These are phyloP conservation scores for Boletus subcaerulescens DNA, from an alignment of 768 basidiomycete genomes.

Conservation along the genomic window DNA sequence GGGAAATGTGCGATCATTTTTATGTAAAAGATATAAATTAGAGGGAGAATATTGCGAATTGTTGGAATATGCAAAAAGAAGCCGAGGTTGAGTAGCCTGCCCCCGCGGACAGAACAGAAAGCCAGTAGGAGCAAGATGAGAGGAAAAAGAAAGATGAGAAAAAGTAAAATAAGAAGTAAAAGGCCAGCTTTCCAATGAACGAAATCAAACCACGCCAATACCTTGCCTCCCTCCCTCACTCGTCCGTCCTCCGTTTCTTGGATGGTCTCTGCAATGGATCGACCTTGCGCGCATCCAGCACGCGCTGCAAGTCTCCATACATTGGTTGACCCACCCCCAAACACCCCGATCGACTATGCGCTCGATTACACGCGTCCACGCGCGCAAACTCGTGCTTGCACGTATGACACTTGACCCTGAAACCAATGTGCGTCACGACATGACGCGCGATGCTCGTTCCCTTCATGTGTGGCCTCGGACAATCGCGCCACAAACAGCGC, in stretches of 20 bases:
- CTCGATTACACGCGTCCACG: constrained; percentile 34
- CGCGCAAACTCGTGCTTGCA: constrained; percentile 33
- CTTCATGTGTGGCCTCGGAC: constrained; percentile 28
- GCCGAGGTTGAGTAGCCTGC: no score
- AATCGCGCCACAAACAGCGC: constrained; percentile 32
- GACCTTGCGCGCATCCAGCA: constrained; percentile 29
- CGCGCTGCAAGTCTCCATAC: constrained; percentile 27
- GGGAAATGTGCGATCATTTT: background rate
- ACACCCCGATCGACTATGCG: constrained; percentile 32
- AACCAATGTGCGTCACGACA: constrained; percentile 32
- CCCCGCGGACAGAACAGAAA: no score
- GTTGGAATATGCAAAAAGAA: no score
- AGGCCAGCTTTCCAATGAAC: background rate
- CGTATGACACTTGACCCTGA: constrained; percentile 27
- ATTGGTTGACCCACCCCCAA: constrained; percentile 29
- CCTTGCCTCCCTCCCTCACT: constrained; percentile 1
- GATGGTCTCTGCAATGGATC: constrained; percentile 16
- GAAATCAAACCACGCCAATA: background rate
- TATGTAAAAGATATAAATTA: constrained; percentile 22
- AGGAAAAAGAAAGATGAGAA: background rate
- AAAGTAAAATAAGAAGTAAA: no score
- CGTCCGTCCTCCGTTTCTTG: constrained; percentile 33
- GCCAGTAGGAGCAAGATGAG: no score
- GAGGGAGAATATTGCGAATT: background rate
- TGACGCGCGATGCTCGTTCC: constrained; percentile 34